Evolutionary conservation across 2,329 filamentous ascomycete genomes (phyloP).

Genomic region (Sclerotinia spermophila): DNA sequence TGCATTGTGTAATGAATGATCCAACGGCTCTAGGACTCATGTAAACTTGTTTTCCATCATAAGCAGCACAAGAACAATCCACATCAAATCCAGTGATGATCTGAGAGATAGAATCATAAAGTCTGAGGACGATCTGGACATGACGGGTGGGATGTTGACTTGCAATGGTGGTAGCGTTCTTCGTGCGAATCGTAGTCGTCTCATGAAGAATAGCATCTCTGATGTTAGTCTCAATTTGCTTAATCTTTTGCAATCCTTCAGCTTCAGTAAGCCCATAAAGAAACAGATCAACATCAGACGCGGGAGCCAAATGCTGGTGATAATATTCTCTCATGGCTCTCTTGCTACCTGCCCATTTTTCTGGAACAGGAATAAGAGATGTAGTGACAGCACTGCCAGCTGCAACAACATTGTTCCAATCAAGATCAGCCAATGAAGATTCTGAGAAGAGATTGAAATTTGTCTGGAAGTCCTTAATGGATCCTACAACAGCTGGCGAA

Average conservation of each 20-base stretch:
- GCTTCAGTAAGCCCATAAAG: conserved; percentile 76
- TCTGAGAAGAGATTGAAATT: conserved; percentile 84
- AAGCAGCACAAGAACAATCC: conserved; percentile 77
- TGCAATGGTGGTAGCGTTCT: conserved; percentile 82
- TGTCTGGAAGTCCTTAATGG: conserved; percentile 66
- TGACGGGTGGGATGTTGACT: conserved; percentile 81
- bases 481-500: conserved; percentile 63
- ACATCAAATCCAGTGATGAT: conserved; percentile 88
- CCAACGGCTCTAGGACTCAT: conserved; percentile 71
- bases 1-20: conserved; percentile 78
- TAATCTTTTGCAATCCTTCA: conserved; percentile 77
- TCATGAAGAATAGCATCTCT: conserved; percentile 77
- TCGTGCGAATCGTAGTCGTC: conserved; percentile 78
- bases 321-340: conserved; percentile 68
- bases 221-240: conserved; percentile 71
- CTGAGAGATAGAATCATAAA: conserved; percentile 80
- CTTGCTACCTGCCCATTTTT: conserved; percentile 59
- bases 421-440: conserved; percentile 67
- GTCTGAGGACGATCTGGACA: conserved; percentile 76
- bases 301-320: conserved; percentile 75
- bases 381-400: conserved; percentile 81
- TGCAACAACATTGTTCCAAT: conserved; percentile 80
- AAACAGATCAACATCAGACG: conserved; percentile 84
- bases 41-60: conserved; percentile 76
- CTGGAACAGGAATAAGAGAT: conserved; percentile 67